These are phyloP conservation scores for Aschersonia sp. DNA, from an alignment of 2,329 filamentous ascomycete genomes.

Conservation along the genomic window DNA sequence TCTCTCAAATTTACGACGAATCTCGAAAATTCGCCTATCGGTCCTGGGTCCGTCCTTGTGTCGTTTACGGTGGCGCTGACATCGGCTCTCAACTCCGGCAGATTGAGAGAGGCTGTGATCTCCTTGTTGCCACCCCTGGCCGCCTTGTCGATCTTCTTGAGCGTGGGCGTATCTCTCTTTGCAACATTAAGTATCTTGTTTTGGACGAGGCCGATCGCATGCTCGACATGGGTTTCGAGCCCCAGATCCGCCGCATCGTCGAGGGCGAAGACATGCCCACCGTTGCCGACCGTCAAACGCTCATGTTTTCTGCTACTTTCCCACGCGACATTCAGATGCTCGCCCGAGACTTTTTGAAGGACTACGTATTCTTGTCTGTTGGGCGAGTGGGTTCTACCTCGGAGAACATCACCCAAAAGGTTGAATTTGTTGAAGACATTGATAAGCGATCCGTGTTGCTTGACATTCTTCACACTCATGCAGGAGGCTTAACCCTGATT, in stretches of 20 bases:
- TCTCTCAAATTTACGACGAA: conserved; percentile 97
- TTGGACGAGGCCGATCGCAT: conserved; percentile 99
- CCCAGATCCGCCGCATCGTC: conserved; percentile 96
- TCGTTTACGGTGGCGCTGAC: conserved; percentile 97
- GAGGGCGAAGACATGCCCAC: conserved; percentile 95
- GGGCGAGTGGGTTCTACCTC: conserved; percentile 97
- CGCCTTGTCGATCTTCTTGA: conserved; percentile 97
- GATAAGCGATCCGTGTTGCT: conserved; percentile 98
- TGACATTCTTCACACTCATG: conserved; percentile 92
- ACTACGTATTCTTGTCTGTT: conserved; percentile 97
- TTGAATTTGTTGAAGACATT: conserved; percentile 90
- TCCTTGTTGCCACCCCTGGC: conserved; percentile 91
- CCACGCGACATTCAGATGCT: conserved; percentile 99
- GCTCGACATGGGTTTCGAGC: conserved; percentile 99
- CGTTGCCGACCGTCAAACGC: conserved; percentile 75
- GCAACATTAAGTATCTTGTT: conserved; percentile 98
- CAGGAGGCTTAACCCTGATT: conserved; percentile 78
- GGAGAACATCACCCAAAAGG: conserved; percentile 99
- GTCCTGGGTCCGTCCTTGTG: conserved; percentile 95
- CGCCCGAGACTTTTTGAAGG: conserved; percentile 94
- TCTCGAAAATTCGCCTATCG: conserved; percentile 96
- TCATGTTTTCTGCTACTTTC: conserved; percentile 99
- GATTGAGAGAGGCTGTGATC: conserved; percentile 93
- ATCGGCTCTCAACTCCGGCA: conserved; percentile 96
- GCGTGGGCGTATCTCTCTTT: conserved; percentile 91